These are phyloP conservation scores for Saturnispora gosingensis DNA, from an alignment of 805 yeast species.

Conservation along the genomic window DNA sequence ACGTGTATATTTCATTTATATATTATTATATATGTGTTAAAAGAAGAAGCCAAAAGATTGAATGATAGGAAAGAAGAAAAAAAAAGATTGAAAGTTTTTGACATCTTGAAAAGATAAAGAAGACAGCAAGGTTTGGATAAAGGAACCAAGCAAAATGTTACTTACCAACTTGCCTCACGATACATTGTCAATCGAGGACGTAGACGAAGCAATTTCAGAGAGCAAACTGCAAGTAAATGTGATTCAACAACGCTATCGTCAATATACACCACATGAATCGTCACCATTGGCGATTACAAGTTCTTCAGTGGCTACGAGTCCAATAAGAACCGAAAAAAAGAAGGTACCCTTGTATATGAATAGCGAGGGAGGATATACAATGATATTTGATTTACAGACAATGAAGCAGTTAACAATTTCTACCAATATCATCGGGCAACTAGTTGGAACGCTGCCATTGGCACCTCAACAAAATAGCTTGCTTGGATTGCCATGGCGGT, in stretches of 20 bases:
- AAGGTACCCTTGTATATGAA: not conserved
- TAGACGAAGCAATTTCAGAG: not conserved
- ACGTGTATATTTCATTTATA: not conserved
- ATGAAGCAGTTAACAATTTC: conserved; percentile 43
- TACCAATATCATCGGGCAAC: conserved; percentile 63
- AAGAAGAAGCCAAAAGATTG: not conserved
- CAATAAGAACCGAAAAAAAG: not conserved
- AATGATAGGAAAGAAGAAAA: not conserved
- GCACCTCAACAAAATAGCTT: conserved; percentile 95
- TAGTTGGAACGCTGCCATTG: conserved; percentile 74
- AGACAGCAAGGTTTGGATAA: no score
- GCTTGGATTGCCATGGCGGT: conserved; percentile 70
- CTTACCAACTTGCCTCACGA: not conserved
- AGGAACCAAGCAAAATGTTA: not conserved
- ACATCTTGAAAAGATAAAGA: no score
- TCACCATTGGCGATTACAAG: conserved; percentile 10
- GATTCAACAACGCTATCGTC: not conserved
- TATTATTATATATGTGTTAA: conserved; percentile 2
- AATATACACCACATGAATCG: conserved; percentile 7
- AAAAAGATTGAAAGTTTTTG: not conserved
- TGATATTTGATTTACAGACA: conserved; percentile 50
- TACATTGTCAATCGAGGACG: not conserved
- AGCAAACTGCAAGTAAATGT: not conserved
- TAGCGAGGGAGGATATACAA: conserved; percentile 10
- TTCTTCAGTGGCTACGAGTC: not conserved